Evolutionary conservation across 805 yeast genomes (phyloP).

Genomic region (Ogataea parapolymorpha): DNA sequence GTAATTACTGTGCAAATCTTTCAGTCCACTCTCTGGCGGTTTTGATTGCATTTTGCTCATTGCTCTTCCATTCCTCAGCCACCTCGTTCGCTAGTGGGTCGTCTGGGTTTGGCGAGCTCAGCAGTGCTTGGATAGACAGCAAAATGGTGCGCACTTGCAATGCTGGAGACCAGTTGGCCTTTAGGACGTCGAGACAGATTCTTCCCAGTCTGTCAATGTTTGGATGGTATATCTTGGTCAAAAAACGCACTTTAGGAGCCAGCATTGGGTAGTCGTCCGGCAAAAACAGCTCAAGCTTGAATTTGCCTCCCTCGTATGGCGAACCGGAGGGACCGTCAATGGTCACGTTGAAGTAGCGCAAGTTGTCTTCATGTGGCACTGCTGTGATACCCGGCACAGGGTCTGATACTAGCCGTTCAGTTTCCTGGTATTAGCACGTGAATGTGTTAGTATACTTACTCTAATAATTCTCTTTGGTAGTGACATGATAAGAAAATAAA

Average conservation of each 20-base stretch:
- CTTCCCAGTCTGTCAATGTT: constrained; percentile 94
- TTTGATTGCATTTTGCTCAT: constrained; percentile 73
- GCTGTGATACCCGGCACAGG: constrained; percentile 97
- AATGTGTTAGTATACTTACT: constrained; percentile 37
- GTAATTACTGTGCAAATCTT: constrained; percentile 44
- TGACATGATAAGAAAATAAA: constrained; percentile 37
- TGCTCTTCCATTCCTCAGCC: constrained; percentile 92
- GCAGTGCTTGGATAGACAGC: constrained; percentile 85
- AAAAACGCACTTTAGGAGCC: constrained; percentile 92
- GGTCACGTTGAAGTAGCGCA: constrained; percentile 88
- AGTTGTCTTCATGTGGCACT: constrained; percentile 87
- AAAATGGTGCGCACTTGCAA: constrained; percentile 90
- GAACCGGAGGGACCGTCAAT: constrained; percentile 89
- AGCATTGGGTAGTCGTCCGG: constrained; percentile 99
- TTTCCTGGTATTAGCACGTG: constrained; percentile 50
- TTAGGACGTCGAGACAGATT: constrained; percentile 91
- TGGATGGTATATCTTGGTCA: constrained; percentile 94
- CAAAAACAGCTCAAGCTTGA: constrained; percentile 78
- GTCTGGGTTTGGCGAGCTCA: constrained; percentile 97
- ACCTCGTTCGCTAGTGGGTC: constrained; percentile 98
- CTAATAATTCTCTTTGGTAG: constrained; percentile 92
- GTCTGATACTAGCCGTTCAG: constrained; percentile 86
- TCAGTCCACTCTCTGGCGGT: constrained; percentile 79
- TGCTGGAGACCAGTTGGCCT: constrained; percentile 97
- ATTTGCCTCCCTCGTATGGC: constrained; percentile 81